Conservation (phyloP, 1,284 basidiomycete genomes). For the Cystobasidium slooffiae region DNA sequence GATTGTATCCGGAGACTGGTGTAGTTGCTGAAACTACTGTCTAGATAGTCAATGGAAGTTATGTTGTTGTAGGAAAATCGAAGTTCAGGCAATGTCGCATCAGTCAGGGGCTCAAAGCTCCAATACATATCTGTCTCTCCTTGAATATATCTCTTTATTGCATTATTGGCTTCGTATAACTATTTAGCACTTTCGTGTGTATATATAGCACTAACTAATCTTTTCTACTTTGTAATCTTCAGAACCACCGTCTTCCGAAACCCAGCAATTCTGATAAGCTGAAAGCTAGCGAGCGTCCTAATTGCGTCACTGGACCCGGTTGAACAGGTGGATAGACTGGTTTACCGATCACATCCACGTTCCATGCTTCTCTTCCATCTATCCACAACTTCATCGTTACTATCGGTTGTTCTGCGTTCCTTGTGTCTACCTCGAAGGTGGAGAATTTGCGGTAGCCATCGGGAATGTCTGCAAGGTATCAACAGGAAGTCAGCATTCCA, state of each 20-base stretch:
- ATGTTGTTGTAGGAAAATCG: too few species aligned
- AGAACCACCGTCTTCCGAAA: conserved; percentile 41
- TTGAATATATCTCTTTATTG: neutral
- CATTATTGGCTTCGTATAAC: conserved; percentile 4
- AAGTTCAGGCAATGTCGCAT: too few species aligned
- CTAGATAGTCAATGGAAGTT: too few species aligned
- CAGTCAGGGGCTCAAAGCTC: neutral
- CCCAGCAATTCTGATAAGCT: conserved; percentile 40
- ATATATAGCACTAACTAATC: conserved; percentile 5
- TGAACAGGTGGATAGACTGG: conserved; percentile 50
- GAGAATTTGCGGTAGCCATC: conserved; percentile 61
- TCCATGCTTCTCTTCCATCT: conserved; percentile 68
- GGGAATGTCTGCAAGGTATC: conserved; percentile 49
- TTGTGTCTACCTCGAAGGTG: conserved; percentile 74
- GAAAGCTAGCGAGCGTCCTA: conserved; percentile 36
- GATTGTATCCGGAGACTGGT: too few species aligned
- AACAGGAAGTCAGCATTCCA: neutral
- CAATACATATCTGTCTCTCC: neutral
- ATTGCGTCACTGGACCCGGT: conserved; percentile 17
- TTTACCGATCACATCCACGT: conserved; percentile 57
- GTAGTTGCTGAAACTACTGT: too few species aligned
- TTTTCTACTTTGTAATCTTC: neutral
- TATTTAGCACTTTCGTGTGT: neutral
- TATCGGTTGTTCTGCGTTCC: conserved; percentile 63
- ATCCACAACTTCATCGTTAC: conserved; percentile 67